Percentiles rank a stretch among this genome's conserved stretches.
These are phyloP conservation scores for Tetrapyrgos nigripes DNA, from an alignment of 1,284 basidiomycete genomes.

Conservation along the genomic window DNA sequence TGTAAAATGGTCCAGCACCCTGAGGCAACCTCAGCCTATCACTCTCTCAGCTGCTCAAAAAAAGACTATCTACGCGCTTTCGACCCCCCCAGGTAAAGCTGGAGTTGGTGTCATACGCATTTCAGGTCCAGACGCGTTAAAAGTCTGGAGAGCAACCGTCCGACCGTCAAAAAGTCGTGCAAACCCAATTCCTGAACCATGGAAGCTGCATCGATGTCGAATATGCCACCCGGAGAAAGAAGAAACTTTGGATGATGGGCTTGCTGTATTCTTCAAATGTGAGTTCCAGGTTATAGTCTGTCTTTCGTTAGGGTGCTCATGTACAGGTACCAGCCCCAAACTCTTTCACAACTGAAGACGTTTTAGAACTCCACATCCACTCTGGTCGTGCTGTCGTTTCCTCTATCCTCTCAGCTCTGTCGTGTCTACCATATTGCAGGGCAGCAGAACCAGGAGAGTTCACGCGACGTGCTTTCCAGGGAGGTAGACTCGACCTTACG, in stretches of 20 bases:
- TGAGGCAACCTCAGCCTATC: background rate
- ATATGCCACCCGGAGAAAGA: constrained; percentile 68
- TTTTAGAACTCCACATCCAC: constrained; percentile 88
- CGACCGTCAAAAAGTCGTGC: constrained; percentile 22
- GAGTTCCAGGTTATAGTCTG: constrained; percentile 17
- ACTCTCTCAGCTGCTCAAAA: constrained; percentile 62
- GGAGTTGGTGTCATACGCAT: constrained; percentile 85
- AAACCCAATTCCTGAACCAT: constrained; percentile 47
- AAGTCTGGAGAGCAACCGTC: constrained; percentile 68
- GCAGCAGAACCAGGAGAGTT: constrained; percentile 89
- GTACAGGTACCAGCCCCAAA: constrained; percentile 54
- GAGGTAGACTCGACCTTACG: constrained; percentile 82
- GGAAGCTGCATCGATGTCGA: constrained; percentile 74
- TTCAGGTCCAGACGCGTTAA: constrained; percentile 73
- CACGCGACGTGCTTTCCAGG: constrained; percentile 81
- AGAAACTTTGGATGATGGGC: constrained; percentile 78
- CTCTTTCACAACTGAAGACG: constrained; percentile 85
- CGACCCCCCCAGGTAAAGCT: constrained; percentile 83
- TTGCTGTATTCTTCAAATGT: constrained; percentile 86
- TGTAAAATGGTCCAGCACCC: background rate
- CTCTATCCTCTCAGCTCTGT: constrained; percentile 70
- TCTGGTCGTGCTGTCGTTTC: constrained; percentile 84
- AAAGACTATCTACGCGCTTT: constrained; percentile 84
- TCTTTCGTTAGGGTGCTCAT: background rate
- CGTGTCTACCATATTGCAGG: constrained; percentile 63